Conservation (phyloP, 352 stramenopile genomes). For the Phytopythium litorale region DNA sequence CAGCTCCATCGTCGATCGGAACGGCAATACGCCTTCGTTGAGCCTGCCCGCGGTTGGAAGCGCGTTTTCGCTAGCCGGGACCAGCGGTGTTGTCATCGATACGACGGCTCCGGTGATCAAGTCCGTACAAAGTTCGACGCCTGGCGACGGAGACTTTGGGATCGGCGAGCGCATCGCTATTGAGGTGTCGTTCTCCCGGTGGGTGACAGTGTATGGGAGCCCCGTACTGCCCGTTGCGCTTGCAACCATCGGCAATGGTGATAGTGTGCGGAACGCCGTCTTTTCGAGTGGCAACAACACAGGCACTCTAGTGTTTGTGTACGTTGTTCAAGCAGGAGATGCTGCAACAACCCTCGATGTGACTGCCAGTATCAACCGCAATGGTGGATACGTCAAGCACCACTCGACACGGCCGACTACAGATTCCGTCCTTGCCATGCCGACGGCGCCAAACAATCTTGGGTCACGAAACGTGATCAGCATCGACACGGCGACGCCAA, state of each 20-base stretch:
- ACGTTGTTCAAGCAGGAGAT: slow-evolving; percentile 62
- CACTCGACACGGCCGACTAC: slow-evolving; percentile 65
- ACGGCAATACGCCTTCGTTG: slow-evolving; percentile 50
- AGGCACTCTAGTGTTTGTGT: slow-evolving; percentile 60
- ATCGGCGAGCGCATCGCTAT: slow-evolving; percentile 58
- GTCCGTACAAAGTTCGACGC: slow-evolving; percentile 38
- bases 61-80: slow-evolving; percentile 37
- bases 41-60: slow-evolving; percentile 43
- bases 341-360: slow-evolving; percentile 43
- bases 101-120: slow-evolving; percentile 61
- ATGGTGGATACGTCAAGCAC: slow-evolving; percentile 69
- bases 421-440: slow-evolving; percentile 46
- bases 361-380: slow-evolving; percentile 46
- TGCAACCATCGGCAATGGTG: slow-evolving; percentile 32
- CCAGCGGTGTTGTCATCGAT: slow-evolving; percentile 60
- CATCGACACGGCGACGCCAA: slow-evolving; percentile 58
- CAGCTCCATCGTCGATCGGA: slow-evolving; percentile 57
- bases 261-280: slow-evolving; percentile 26
- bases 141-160: slow-evolving; percentile 70
- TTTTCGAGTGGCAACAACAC: slow-evolving; percentile 71
- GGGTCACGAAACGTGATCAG: slow-evolving; percentile 45
- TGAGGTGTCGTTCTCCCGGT: slow-evolving; percentile 51
- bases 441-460: slow-evolving; percentile 39
- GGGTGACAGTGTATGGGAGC: slow-evolving; percentile 61
- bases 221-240: slow-evolving; percentile 48